Evolutionary conservation across 768 basidiomycete genomes (phyloP).

Genomic region (Lentinus tigrinus): DNA sequence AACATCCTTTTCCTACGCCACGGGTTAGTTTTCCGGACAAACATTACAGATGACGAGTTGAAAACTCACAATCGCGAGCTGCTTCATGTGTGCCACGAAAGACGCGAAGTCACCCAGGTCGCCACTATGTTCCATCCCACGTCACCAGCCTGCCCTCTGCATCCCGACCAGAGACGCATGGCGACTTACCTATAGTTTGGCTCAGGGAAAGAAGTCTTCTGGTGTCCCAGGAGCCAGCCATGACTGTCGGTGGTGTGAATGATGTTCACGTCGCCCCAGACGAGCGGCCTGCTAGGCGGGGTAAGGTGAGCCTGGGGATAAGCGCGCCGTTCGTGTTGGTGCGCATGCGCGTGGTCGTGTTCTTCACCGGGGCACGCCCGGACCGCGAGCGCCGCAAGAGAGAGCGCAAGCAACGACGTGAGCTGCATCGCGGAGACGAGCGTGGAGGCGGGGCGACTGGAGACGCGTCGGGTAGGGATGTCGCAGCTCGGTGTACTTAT

Average conservation of each 20-base stretch:
- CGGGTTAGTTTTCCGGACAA: background rate
- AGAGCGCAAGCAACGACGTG: slow-evolving; percentile 9
- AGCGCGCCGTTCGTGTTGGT: slow-evolving; percentile 30
- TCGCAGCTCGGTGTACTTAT: background rate
- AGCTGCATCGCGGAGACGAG: slow-evolving; percentile 9
- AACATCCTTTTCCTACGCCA: slow-evolving; percentile 59
- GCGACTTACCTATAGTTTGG: slow-evolving; percentile 62
- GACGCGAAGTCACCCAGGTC: slow-evolving; percentile 83
- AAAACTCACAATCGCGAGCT: slow-evolving; percentile 54
- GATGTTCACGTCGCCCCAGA: slow-evolving; percentile 90
- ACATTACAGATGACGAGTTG: background rate
- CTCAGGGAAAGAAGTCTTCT: slow-evolving; percentile 69
- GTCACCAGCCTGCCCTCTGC: background rate
- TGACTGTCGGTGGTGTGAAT: slow-evolving; percentile 85
- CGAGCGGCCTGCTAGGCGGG: slow-evolving; percentile 63
- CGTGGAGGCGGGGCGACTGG: background rate
- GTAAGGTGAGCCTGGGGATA: slow-evolving; percentile 43
- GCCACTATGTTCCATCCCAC: slow-evolving; percentile 33
- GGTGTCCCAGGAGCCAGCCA: slow-evolving; percentile 83
- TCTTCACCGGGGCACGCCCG: slow-evolving; percentile 26
- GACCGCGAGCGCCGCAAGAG: slow-evolving; percentile 17
- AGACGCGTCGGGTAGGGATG: background rate
- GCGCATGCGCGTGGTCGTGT: slow-evolving; percentile 33
- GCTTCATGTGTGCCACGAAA: slow-evolving; percentile 84
- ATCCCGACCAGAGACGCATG: background rate